A percentile compares a stretch with the other conserved stretches of the same genome.
Evolutionary conservation across 257 asterid species (phyloP).

Genomic region (Nicotiana attenuata): DNA sequence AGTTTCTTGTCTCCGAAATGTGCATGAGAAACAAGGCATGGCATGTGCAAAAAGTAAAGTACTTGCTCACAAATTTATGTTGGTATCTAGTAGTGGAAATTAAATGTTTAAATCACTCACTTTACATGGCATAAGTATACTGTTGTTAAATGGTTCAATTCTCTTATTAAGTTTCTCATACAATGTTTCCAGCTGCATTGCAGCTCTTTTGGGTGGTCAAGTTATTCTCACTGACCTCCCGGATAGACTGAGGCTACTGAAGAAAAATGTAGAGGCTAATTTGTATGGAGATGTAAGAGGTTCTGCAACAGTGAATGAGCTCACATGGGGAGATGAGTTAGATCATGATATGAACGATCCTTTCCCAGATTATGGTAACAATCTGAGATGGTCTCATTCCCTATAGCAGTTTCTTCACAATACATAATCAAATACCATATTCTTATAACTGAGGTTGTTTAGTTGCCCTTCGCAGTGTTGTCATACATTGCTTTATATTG

Average conservation of each 20-base stretch:
- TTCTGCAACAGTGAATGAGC: constrained; percentile 68
- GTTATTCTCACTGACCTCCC: constrained; percentile 83
- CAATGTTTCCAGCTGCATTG: constrained; percentile 62
- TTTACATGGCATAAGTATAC: neutral
- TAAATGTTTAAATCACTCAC: neutral
- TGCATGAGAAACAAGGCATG: neutral
- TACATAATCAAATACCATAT: neutral
- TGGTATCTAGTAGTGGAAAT: neutral
- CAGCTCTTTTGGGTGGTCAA: constrained; percentile 82
- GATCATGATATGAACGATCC: constrained; percentile 46
- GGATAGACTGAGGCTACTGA: constrained; percentile 74
- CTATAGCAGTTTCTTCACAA: neutral
- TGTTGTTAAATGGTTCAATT: neutral
- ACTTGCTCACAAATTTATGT: neutral
- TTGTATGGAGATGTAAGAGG: constrained; percentile 72
- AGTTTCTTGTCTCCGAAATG: neutral
- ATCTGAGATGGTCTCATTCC: constrained; percentile 4
- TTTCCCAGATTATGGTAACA: constrained; percentile 70
- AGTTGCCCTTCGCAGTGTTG: neutral
- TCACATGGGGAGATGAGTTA: constrained; percentile 78
- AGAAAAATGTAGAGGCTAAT: constrained; percentile 73
- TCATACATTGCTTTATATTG: neutral
- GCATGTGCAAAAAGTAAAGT: neutral
- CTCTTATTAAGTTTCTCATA: constrained; percentile 9
- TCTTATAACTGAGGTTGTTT: neutral